These are phyloP conservation scores for Fusarium sp. DNA, from an alignment of 2,329 filamentous ascomycete genomes.

Conservation along the genomic window DNA sequence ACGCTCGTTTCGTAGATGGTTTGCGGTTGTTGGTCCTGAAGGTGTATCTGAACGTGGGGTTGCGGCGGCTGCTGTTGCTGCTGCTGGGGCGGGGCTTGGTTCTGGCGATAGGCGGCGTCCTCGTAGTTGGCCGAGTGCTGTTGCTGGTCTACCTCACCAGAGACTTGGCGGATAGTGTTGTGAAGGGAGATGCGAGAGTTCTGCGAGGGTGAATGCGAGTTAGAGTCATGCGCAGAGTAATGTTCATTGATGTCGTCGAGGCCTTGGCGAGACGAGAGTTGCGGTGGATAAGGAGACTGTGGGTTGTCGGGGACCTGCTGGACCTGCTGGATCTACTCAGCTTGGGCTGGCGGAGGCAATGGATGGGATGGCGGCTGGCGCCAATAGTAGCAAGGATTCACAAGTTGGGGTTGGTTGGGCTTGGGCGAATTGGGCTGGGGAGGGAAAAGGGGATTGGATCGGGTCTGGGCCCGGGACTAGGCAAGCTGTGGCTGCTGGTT, in stretches of 20 bases:
- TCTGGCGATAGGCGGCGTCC: conserved; percentile 55
- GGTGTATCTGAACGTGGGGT: conserved; percentile 33
- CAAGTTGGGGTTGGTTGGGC: conserved; percentile 33
- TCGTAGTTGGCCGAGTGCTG: conserved; percentile 55
- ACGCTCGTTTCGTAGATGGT: conserved; percentile 49
- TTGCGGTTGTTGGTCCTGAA: conserved; percentile 49
- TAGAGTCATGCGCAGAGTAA: conserved; percentile 53
- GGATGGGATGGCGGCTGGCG: conserved; percentile 20
- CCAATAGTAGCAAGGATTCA: conserved; percentile 35
- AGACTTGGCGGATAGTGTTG: conserved; percentile 62
- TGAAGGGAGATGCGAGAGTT: conserved; percentile 51
- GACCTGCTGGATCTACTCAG: conserved; percentile 38
- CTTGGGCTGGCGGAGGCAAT: conserved; percentile 26
- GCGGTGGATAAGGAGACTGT: conserved; percentile 51
- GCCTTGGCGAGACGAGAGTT: conserved; percentile 60
- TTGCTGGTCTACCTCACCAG: conserved; percentile 56
- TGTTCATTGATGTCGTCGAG: conserved; percentile 56
- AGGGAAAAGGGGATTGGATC: conserved; percentile 41
- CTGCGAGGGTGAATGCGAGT: conserved; percentile 55
- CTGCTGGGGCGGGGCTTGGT: conserved; percentile 50
- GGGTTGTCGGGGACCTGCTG: conserved; percentile 48
- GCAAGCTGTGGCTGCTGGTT: conserved; percentile 37
- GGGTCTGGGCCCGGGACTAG: conserved; percentile 27
- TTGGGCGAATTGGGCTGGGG: conserved; percentile 38
- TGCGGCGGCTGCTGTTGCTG: conserved; percentile 40